Base-by-base conservation (phyloP, 352 stramenopile species). In the Globisporangium solare region DNA sequence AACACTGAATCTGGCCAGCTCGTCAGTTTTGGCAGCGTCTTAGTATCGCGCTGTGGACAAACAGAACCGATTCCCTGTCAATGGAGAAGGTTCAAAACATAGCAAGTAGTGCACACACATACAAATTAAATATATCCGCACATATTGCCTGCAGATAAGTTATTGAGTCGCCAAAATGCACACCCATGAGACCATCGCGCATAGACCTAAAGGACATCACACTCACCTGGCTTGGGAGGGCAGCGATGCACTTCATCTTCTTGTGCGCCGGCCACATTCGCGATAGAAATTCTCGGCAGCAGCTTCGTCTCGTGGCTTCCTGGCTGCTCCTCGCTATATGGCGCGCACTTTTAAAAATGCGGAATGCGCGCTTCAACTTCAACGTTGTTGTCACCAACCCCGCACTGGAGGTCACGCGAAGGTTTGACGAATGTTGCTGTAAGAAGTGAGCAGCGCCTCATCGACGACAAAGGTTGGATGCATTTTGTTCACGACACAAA, bases 261-360 rank as follows among this genome's bases (percentile, higher is more conserved):
- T 47, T 22, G 66, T 61, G 37, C 74, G 70, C 20, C 47, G 49
- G 1, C 70, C 70, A 18, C 64, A 47, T 37, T 75, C 74, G 15
- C 56, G 68, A 64, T 79, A 75, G 54, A 75, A 76, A 66, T 79
- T 77, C 58, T 73, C 62, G 53, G 58, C 59, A 74, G 57, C 54
- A 72, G 27, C 66, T 67, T 77, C 8, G 22, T 68, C 51, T 27
- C 39, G 51, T 27, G 24, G 24, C 21, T 27, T 6, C 20, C n/a
- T 49, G 20, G 18, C n/a, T 41, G 3, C 48, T 20, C 5, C 42
- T 49, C 51, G 20, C 5, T 20, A 18, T 41, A 5, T n/a, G n/a
- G n/a, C n/a, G 22, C 8, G 13, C 15, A n/a, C 24, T 5, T 5
- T 27, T 27, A 6, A 58, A 20, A 58, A 48, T 50, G 52, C 22